Evolutionary conservation across 805 yeast species (phyloP), one percentile per base, ranked within the genome.

Genomic region (Pichia scutulata): DNA sequence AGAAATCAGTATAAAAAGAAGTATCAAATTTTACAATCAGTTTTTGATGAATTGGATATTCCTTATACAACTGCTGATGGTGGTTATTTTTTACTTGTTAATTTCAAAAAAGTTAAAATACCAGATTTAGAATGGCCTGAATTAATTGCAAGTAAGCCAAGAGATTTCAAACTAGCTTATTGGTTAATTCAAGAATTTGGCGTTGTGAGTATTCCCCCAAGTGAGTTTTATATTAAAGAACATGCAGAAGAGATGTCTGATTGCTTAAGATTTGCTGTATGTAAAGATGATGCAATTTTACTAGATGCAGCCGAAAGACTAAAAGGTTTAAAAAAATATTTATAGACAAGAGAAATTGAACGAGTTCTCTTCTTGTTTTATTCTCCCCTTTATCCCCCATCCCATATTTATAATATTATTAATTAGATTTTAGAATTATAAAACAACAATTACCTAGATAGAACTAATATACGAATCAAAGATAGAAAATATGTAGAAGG

Each of bases 151-250:
- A 67, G 66, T 36, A 80, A 86, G 55, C 92, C 96, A 16, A 81
- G 81, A 55, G 99, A 93, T 70, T 93, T 89, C 75, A 81, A 80
- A 64, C 74, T 84, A 55, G 95, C 96, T 0, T 88, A 87, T 69
- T 93, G 98, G 97, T 74, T 93, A 52, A 89, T 89, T 61, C 83
- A 81, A 63, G 96, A 89, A 64, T 66, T 92, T 51, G 99, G 99
- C 12, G 95, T 93, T 40, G 98, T 93, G 21, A 85, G 96, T 4
- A 93, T 93, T 56, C 99, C 99, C 12, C 98, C 98, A 26, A 85
- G 96, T n/a, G 98, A 92, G 68, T 93, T 93, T 62, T 81, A 87
- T 60, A 76, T 82, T 42, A 77, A 81, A 10, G 96, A 90, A 63
- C 18, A 54, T 24, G 44, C 50, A 12, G 30, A 39, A 9, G 43